These are phyloP conservation scores for Boletus tomentosulus DNA, from an alignment of 768 basidiomycete genomes.

Conservation along the genomic window DNA sequence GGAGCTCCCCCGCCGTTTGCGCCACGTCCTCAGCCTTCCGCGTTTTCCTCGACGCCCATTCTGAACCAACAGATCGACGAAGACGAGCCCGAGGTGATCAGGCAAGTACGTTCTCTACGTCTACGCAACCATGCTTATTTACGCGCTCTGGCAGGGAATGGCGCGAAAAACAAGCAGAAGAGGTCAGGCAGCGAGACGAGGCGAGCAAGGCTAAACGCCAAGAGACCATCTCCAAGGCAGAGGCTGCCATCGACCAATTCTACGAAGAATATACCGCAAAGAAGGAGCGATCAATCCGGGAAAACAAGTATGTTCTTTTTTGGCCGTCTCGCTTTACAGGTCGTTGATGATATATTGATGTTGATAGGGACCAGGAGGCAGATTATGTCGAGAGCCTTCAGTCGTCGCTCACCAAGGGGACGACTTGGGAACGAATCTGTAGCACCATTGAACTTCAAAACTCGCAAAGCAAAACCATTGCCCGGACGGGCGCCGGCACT, in stretches of 20 bases:
- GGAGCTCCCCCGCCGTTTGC: slow-evolving; percentile 58
- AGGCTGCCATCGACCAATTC: slow-evolving; percentile 84
- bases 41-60: slow-evolving; percentile 69
- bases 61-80: slow-evolving; percentile 63
- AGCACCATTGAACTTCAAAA: slow-evolving; percentile 85
- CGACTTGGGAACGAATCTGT: slow-evolving; percentile 95
- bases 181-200: slow-evolving; percentile 82
- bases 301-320: slow-evolving; percentile 74
- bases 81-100: slow-evolving; percentile 85
- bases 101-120: slow-evolving; percentile 38
- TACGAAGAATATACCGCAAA: slow-evolving; percentile 84
- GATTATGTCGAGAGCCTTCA: slow-evolving; percentile 71
- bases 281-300: slow-evolving; percentile 86
- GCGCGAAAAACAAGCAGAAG: slow-evolving; percentile 81
- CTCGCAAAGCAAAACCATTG: slow-evolving; percentile 94
- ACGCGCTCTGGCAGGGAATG: slow-evolving; percentile 56
- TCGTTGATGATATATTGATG: slow-evolving; percentile 1
- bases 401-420: slow-evolving; percentile 78
- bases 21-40: slow-evolving; percentile 71
- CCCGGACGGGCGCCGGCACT: slow-evolving; percentile 80
- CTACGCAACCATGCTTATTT: background rate
- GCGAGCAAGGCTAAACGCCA: slow-evolving; percentile 70
- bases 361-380: slow-evolving; percentile 75
- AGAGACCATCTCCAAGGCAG: slow-evolving; percentile 80
- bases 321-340: background rate